A percentile compares a stretch with the other conserved stretches of the same genome.
These are phyloP conservation scores for Pseudozyma flocculosa DNA, from an alignment of 1,284 basidiomycete species.

Conservation along the genomic window DNA sequence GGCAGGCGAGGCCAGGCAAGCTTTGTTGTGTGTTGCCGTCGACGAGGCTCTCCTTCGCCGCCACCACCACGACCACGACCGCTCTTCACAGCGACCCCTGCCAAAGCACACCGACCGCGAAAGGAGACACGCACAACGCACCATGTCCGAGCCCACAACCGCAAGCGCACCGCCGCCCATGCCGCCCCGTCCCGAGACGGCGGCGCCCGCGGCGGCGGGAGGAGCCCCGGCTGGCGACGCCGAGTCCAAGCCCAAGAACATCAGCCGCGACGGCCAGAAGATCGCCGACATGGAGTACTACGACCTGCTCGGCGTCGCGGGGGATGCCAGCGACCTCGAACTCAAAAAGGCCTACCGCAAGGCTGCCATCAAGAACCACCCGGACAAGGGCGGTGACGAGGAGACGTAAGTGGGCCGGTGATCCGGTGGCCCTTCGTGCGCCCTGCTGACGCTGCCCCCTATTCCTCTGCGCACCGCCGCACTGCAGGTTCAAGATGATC, in stretches of 20 bases:
- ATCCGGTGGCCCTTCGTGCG: too few species aligned
- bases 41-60: too few species aligned
- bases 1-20: too few species aligned
- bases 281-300: slow-evolving; percentile 58
- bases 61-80: too few species aligned
- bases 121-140: slow-evolving; percentile 1
- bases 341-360: slow-evolving; percentile 95
- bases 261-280: slow-evolving; percentile 52
- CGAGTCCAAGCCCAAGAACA: slow-evolving; percentile 37
- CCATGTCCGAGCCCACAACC: slow-evolving; percentile 28
- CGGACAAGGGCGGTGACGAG: slow-evolving; percentile 57
- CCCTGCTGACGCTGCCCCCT: too few species aligned
- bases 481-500: slow-evolving; percentile 27
- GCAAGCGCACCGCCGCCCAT: slow-evolving; percentile 5
- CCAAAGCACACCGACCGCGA: neutral
- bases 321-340: slow-evolving; percentile 66
- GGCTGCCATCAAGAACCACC: slow-evolving; percentile 82
- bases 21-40: too few species aligned
- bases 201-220: slow-evolving; percentile 5
- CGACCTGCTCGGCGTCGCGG: slow-evolving; percentile 56
- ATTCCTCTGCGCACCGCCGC: too few species aligned
- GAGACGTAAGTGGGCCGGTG: slow-evolving; percentile 40
- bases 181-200: neutral
- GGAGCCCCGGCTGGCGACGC: slow-evolving; percentile 10
- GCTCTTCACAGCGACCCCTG: neutral